Conservation (phyloP, 2,329 filamentous ascomycete species). For the Davidsoniella eucalypti region DNA sequence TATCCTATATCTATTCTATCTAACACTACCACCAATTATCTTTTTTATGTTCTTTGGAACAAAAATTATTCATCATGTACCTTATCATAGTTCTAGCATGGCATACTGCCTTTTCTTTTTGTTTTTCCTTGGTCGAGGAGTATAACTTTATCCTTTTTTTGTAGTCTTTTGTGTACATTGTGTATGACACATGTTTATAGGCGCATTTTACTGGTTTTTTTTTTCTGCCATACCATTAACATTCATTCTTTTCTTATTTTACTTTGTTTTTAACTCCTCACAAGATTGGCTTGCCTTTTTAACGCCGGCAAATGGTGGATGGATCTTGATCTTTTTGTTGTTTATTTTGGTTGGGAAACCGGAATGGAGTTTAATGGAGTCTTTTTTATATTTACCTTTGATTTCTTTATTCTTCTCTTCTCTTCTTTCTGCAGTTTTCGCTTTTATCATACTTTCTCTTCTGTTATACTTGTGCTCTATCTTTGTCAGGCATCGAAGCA, state of each 20-base stretch:
- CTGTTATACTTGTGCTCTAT: too few species aligned
- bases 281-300: conserved; percentile 1
- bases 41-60: neutral
- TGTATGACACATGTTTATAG: neutral
- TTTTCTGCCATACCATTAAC: neutral
- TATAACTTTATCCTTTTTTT: neutral
- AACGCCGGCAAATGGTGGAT: neutral
- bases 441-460: too few species aligned
- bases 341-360: neutral
- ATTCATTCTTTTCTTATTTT: conserved; percentile 1
- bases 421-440: too few species aligned
- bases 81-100: neutral
- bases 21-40: neutral
- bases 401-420: neutral
- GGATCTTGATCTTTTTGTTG: neutral
- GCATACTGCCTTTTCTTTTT: neutral
- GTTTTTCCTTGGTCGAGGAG: neutral
- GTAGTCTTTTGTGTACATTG: neutral
- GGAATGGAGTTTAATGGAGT: neutral
- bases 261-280: neutral
- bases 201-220: neutral
- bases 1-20: too few species aligned
- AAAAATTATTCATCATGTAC: neutral
- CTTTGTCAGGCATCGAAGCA: too few species aligned
- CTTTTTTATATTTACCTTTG: neutral